Conservation (phyloP, 495 filamentous ascomycete genomes). For the Hypoxylon fuscum region DNA sequence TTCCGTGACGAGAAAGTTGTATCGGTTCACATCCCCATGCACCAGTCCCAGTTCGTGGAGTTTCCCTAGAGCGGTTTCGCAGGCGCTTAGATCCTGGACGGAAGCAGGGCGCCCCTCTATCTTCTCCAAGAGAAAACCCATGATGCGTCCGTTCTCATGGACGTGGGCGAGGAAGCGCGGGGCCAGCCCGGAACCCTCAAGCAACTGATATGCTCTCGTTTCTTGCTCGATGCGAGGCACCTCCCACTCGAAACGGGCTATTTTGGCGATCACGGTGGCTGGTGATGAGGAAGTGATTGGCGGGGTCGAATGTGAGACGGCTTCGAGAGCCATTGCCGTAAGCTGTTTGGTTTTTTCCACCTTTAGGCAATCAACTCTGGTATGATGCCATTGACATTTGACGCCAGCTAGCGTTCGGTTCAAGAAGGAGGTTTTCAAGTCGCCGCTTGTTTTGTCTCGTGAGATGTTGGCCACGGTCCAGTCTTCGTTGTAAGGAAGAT, state of each 20-base stretch:
- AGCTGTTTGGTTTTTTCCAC: too few relatives aligned
- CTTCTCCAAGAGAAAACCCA: constrained; percentile 51
- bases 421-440: too few relatives aligned
- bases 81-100: constrained; percentile 10
- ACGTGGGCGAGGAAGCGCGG: constrained; percentile 50
- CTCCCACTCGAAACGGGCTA: constrained; percentile 25
- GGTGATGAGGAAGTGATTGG: too few relatives aligned
- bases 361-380: too few relatives aligned
- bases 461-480: too few relatives aligned
- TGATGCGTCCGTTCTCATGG: constrained; percentile 44
- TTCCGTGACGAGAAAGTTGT: constrained; percentile 29
- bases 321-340: too few relatives aligned
- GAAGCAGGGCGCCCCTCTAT: constrained; percentile 20
- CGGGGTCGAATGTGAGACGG: too few relatives aligned
- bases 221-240: constrained; percentile 36
- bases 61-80: constrained; percentile 9
- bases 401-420: too few relatives aligned
- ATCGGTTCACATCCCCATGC: constrained; percentile 29
- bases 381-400: too few relatives aligned
- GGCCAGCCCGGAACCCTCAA: constrained; percentile 35
- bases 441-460: too few relatives aligned
- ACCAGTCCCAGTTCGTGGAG: constrained; percentile 25
- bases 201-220: constrained; percentile 39
- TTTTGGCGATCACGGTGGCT: constrained; percentile 6
- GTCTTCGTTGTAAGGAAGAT: too few relatives aligned